Conservation (phyloP, 306 rosid genomes). For the Mimosa bimucronata region DNA sequence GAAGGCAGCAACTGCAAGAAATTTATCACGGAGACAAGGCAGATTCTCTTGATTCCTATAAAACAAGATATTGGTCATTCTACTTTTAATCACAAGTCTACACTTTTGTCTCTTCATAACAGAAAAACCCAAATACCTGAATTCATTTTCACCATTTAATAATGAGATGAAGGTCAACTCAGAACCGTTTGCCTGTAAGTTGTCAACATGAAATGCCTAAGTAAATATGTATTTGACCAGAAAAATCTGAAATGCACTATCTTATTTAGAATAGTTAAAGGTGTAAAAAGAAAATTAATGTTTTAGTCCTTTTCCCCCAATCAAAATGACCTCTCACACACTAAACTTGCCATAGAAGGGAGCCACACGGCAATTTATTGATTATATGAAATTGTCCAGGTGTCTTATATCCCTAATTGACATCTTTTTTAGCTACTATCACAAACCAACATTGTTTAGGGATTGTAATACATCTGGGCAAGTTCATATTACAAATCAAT, state of each 20-base stretch:
- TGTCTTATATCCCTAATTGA: neutral
- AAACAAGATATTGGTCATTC: constrained; percentile 29
- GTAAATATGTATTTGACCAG: constrained; percentile 9
- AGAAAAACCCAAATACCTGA: constrained; percentile 59
- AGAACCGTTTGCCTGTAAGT: constrained; percentile 73
- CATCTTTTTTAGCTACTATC: neutral
- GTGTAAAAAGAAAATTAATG: neutral
- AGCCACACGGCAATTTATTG: neutral
- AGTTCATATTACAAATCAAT: neutral
- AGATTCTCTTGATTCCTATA: constrained; percentile 73
- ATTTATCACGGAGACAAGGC: constrained; percentile 84
- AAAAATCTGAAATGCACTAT: constrained; percentile 17
- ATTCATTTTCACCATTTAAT: constrained; percentile 67
- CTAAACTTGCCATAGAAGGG: neutral
- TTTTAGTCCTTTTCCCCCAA: neutral
- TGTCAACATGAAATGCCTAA: constrained; percentile 38
- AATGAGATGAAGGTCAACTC: constrained; percentile 81
- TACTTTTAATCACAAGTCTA: constrained; percentile 31
- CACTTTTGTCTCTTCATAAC: constrained; percentile 24
- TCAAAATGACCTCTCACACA: neutral
- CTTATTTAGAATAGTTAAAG: neutral
- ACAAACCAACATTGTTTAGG: neutral
- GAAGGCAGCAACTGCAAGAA: constrained; percentile 88
- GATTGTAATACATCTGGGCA: neutral
- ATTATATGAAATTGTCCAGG: neutral